These are phyloP conservation scores for Phytophthora fragariaefolia DNA, from an alignment of 352 stramenopile species.

Conservation along the genomic window DNA sequence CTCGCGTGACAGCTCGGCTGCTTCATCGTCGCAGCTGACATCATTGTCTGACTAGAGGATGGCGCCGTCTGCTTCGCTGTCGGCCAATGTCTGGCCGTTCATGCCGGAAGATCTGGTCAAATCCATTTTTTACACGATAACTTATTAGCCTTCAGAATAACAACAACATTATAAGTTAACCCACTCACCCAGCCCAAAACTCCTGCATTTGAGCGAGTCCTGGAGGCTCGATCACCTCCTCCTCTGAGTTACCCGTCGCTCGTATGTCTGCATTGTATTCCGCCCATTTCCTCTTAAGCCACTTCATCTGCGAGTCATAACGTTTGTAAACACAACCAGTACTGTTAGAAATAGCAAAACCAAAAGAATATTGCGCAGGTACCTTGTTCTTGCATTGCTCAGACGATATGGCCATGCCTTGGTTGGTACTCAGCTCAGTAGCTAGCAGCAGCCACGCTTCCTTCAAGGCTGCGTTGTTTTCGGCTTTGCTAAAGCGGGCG, in stretches of 20 bases:
- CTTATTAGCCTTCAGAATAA: no score
- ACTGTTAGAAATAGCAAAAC: no score
- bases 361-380: no score
- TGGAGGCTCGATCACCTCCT: conserved; percentile 1
- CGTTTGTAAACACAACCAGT: no score
- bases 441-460: conserved; percentile 4
- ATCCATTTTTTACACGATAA: background rate
- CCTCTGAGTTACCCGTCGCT: conserved; percentile 1
- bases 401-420: conserved; percentile 1
- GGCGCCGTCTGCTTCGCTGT: background rate
- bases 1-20: no score
- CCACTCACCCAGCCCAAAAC: conserved; percentile 9
- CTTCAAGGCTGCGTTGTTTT: conserved; percentile 10
- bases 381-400: conserved; percentile 11
- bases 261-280: conserved; percentile 2
- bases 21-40: no score
- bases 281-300: conserved; percentile 7
- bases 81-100: background rate
- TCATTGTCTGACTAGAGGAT: background rate
- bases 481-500: conserved; percentile 7
- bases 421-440: conserved; percentile 4
- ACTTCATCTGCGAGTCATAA: conserved; percentile 8
- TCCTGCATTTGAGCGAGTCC: conserved; percentile 5
- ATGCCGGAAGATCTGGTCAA: conserved; percentile 1
- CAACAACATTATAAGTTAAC: background rate